A percentile compares a stretch with the other conserved stretches of the same genome.
Conservation (phyloP, 106 monocot species). For the Platanthera zijinensis region DNA sequence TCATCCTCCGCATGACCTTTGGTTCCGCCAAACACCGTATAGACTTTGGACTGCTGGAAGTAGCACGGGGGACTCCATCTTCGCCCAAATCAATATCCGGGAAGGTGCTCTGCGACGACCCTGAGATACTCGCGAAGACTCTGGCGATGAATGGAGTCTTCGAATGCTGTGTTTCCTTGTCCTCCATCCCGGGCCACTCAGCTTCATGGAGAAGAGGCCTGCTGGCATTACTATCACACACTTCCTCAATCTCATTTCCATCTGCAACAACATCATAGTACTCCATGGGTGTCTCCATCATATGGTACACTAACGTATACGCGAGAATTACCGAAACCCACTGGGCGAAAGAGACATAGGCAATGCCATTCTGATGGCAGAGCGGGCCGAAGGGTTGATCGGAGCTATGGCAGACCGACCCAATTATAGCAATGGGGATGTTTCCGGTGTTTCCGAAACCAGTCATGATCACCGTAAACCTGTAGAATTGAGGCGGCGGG, state of each 20-base stretch:
- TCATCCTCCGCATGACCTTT: constrained; percentile 64
- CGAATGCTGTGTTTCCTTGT: constrained; percentile 51
- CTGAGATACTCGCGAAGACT: constrained; percentile 48
- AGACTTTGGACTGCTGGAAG: constrained; percentile 62
- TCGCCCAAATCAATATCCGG: constrained; percentile 52
- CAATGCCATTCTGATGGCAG: constrained; percentile 54
- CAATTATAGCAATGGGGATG: constrained; percentile 77
- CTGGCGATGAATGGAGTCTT: constrained; percentile 71
- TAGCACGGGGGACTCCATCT: constrained; percentile 9
- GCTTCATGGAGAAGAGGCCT: constrained; percentile 58
- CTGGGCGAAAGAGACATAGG: constrained; percentile 87
- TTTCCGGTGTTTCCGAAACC: constrained; percentile 98
- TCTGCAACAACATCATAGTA: constrained; percentile 61
- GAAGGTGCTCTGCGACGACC: constrained; percentile 41
- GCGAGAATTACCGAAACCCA: constrained; percentile 95
- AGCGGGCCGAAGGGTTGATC: constrained; percentile 65
- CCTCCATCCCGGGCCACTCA: constrained; percentile 70
- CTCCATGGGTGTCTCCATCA: constrained; percentile 92
- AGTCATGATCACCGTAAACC: constrained; percentile 79
- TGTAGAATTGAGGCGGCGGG: constrained; percentile 63
- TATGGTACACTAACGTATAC: constrained; percentile 90
- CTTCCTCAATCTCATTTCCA: constrained; percentile 23
- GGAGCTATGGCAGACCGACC: constrained; percentile 73
- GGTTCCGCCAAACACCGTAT: constrained; percentile 83
- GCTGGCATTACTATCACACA: constrained; percentile 25